Base-by-base conservation (phyloP, 1,284 basidiomycete species). In the Boletus mariae region DNA sequence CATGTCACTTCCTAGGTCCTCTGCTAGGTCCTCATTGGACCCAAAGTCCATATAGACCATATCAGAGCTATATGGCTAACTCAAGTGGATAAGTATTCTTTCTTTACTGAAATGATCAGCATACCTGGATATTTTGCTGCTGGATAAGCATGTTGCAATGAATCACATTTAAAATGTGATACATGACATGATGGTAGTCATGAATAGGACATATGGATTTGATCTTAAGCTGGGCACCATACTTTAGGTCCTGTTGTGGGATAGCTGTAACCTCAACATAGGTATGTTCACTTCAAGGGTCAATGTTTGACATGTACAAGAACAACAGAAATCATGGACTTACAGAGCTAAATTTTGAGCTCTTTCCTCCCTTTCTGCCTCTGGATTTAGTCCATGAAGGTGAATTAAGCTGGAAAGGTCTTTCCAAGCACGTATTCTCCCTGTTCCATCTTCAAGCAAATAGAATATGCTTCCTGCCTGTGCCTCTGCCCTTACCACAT, bases 381-480 rank as follows among this genome's bases (percentile, higher is more conserved):
- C 53, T 46, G 6, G 6, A 44, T 49, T 37, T 9, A 17, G n/a
- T 9, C 31, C 49, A 35, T 2, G 12, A 10, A 23, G 11, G 2
- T 28, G 12, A 10, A 0, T 0, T 0, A 57, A 6, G 4, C 47
- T 56, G 15, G 10, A 8, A n/a, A 61, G 25, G 0, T 12, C n/a
- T 26, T 51, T 57, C 0, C 47, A 34, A 31, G 54, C 70, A 20
- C 3, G 5, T 37, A 71, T 65, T 9, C 40, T 58, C 12, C 66
- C 66, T 46, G 66, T 71, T 13, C 70, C 66, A 54, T 68, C 66
- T 45, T 71, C 70, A 23, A 68, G 64, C 10, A 2, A 0, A 5
- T 47, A 71, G 4, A 3, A 5, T 42, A 40, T 45, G 5, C 12
- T 40, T 42, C 52, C 45, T 43, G 43, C 0, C 1, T 3, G 6